Conservation (phyloP, 2,329 filamentous ascomycete genomes). For the Raffaelea ambrosiae region DNA sequence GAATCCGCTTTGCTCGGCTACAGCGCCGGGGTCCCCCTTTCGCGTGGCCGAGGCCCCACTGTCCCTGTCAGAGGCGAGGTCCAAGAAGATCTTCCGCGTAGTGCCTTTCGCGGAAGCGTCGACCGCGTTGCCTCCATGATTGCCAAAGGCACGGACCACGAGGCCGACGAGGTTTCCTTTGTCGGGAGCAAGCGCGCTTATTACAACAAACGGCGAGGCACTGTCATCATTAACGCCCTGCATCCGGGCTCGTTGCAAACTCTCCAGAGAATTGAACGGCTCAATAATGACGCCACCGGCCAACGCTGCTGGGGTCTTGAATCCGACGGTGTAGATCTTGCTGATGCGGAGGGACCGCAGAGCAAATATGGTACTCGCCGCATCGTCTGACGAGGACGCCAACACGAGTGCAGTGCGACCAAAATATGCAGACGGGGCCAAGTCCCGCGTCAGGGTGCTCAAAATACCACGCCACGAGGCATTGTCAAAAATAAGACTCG, state of each 20-base stretch:
- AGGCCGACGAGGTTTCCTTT: constrained; percentile 74
- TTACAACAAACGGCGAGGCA: constrained; percentile 66
- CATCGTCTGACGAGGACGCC: constrained; percentile 64
- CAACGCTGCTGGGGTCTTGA: constrained; percentile 56
- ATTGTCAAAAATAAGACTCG: constrained; percentile 66
- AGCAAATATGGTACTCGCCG: constrained; percentile 70
- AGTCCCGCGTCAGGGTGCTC: constrained; percentile 70
- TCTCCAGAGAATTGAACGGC: constrained; percentile 69
- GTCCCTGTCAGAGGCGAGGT: constrained; percentile 52
- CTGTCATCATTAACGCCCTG: constrained; percentile 27
- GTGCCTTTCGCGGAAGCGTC: constrained; percentile 24
- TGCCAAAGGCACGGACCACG: constrained; percentile 64
- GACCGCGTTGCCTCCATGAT: constrained; percentile 18
- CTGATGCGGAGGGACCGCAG: constrained; percentile 66
- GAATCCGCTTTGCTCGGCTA: constrained; percentile 69
- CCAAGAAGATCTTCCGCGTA: constrained; percentile 63
- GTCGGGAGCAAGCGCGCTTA: constrained; percentile 69
- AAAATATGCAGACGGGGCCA: constrained; percentile 73
- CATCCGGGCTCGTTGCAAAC: constrained; percentile 42
- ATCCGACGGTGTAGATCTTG: constrained; percentile 78
- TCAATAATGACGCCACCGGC: constrained; percentile 63
- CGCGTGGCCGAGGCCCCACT: constrained; percentile 32
- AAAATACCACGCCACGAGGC: constrained; percentile 80
- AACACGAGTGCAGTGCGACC: constrained; percentile 68
- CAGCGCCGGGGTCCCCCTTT: constrained; percentile 57